Percentiles rank a stretch among this genome's conserved stretches.
phyloP scores from a whole-genome alignment of 1,284 basidiomycete species.

The Clitocybe nebularis region DNA sequence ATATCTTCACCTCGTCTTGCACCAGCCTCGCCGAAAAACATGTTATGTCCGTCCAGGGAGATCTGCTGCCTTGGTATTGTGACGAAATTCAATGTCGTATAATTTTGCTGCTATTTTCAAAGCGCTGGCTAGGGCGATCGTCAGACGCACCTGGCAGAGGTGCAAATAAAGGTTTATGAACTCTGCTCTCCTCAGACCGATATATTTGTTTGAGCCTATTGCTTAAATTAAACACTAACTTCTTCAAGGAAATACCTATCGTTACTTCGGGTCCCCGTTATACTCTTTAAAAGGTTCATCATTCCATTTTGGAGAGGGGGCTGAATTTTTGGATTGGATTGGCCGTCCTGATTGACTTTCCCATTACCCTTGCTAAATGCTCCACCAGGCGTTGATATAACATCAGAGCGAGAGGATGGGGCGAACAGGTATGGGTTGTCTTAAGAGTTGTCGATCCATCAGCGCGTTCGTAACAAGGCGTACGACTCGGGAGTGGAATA shows the following conservation, averaged over 20 bases:
- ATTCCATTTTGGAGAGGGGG: conserved; percentile 42
- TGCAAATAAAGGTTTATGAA: conserved; percentile 20
- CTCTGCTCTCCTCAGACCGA: conserved; percentile 66
- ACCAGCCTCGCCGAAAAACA: conserved; percentile 50
- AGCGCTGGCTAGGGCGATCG: conserved; percentile 49
- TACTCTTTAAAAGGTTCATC: conserved; percentile 75
- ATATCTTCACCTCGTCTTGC: conserved; percentile 56
- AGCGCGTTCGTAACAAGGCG: conserved; percentile 58
- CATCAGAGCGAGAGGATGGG: conserved; percentile 23
- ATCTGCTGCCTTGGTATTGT: conserved; percentile 70
- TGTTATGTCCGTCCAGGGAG: conserved; percentile 66
- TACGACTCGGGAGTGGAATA: conserved; percentile 64
- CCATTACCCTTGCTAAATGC: conserved; percentile 29
- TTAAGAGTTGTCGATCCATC: conserved; percentile 73
- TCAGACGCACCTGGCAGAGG: background rate
- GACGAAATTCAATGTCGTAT: conserved; percentile 66
- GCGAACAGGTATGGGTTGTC: conserved; percentile 44
- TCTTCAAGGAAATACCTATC: conserved; percentile 79
- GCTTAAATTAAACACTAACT: conserved; percentile 80
- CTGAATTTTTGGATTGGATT: conserved; percentile 18
- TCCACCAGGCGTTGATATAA: conserved; percentile 14
- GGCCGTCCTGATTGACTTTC: conserved; percentile 17
- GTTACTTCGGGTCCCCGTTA: conserved; percentile 72
- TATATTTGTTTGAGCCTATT: conserved; percentile 45
- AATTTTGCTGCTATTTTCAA: conserved; percentile 71